Base-by-base conservation (phyloP, 2,329 filamentous ascomycete species). In the Nemania diffusa region DNA sequence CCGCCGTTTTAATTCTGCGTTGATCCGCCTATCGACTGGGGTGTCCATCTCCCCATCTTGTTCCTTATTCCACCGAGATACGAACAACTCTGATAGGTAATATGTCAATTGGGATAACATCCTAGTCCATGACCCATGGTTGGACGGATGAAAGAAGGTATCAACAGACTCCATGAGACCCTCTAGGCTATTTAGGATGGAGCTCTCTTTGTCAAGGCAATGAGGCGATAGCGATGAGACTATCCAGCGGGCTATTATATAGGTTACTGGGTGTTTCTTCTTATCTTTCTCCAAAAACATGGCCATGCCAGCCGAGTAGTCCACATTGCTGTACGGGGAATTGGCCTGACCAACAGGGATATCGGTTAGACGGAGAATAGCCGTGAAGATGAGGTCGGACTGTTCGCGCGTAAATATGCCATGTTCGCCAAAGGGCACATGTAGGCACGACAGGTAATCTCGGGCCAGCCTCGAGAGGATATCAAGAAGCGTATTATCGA, bases 71-170 rank as follows among this genome's bases (percentile, higher is more conserved):
- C 94, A 99, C 59, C 96, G 90, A 81, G 97, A 96, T 50, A 99
- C 93, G 78, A 99, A 99, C 74, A 97, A 94, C 78, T 99, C 96
- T 2, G 94, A 91, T 5, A 99, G 84, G 79, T 97, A 97, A 78
- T 94, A 94, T 5, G 96, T 92, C 61, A 99, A 85, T 79, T 98
- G 95, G 2, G 94, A 91, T 50, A 99, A 83, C 71, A 95, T 92
- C 74, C 90, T 93, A 1, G 95, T 97, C 96, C 96, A 99, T 15
- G 84, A 84, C 15, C 96, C 96, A 59, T 95, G 92, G 78, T 99
- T 99, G 2, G 96, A 99, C 1, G 96, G 96, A 75, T 99, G 96
- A 84, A 97, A 99, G 80, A 99, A 99, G 0, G 96, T 99, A 79
- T 99, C 96, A 53, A 98, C 91, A 2, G 94, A 96, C 78, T 98